Conservation (phyloP, 129 eudicot genomes). For the Glebionis coronaria region DNA sequence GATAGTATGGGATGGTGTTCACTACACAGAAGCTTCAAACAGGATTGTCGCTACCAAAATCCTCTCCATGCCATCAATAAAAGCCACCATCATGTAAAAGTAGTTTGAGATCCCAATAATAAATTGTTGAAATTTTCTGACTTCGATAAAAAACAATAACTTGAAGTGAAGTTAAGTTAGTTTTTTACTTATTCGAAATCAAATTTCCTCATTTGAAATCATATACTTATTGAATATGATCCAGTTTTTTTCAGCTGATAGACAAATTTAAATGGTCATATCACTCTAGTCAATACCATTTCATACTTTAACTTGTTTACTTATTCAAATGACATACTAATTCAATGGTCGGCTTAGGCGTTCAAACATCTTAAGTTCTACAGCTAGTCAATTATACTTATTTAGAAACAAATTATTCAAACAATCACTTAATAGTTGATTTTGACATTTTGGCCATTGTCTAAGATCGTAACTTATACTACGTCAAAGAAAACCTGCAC, state of each 20-base stretch:
- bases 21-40: conserved; percentile 52
- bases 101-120: not conserved
- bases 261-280: not conserved
- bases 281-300: not conserved
- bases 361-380: not conserved
- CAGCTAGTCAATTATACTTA: not conserved
- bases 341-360: not conserved
- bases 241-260: not conserved
- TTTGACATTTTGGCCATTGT: not conserved
- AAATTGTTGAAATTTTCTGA: not conserved
- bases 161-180: too few species aligned
- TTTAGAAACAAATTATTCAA: not conserved
- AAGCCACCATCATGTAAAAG: conserved; percentile 8
- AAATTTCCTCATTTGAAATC: not conserved
- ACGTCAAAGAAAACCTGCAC: not conserved
- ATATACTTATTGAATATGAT: not conserved
- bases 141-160: not conserved
- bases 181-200: not conserved
- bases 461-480: conserved; percentile 2
- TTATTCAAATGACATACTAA: not conserved
- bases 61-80: conserved; percentile 31
- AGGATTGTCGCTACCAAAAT: conserved; percentile 30
- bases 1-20: conserved; percentile 51
- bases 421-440: not conserved
- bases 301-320: not conserved